Conservation (phyloP, 2,329 filamentous ascomycete genomes). For the Colletotrichum zoysiae region DNA sequence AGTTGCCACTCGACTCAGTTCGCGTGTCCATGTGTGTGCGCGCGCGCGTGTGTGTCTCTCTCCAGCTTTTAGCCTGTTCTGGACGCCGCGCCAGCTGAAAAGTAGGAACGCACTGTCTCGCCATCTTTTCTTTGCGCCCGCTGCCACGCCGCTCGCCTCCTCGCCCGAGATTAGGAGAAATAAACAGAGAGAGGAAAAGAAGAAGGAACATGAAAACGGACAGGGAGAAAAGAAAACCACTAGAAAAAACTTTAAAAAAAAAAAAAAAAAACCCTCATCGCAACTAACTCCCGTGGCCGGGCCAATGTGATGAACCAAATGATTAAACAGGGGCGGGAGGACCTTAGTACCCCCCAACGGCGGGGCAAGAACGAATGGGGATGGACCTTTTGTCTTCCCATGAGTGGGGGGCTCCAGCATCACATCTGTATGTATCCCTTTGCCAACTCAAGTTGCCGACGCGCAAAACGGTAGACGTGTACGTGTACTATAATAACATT, state of each 20-base stretch:
- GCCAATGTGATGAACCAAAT: constrained; percentile 2
- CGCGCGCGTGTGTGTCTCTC: background rate
- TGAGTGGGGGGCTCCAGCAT: background rate
- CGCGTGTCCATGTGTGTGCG: constrained; percentile 8
- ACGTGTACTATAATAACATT: background rate
- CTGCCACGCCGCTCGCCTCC: background rate
- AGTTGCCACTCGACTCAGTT: background rate
- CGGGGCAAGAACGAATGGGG: constrained; percentile 19
- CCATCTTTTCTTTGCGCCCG: background rate
- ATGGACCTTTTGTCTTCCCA: constrained; percentile 34
- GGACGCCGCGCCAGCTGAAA: background rate
- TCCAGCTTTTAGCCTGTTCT: constrained; percentile 11
- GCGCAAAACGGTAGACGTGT: background rate
- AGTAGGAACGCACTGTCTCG: constrained; percentile 8
- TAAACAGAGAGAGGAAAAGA: too few species aligned
- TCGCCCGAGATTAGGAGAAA: background rate
- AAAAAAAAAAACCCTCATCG: background rate
- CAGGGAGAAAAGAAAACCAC: too few species aligned
- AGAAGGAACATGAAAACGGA: too few species aligned
- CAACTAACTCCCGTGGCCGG: background rate
- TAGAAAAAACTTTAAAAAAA: background rate
- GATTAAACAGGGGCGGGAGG: constrained; percentile 8
- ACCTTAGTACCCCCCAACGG: constrained; percentile 24
- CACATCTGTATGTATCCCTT: constrained; percentile 15
- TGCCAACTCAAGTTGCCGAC: background rate